Evolutionary conservation across 345 rosid genomes (phyloP).

Genomic region (Cardiospermum halicacabum): DNA sequence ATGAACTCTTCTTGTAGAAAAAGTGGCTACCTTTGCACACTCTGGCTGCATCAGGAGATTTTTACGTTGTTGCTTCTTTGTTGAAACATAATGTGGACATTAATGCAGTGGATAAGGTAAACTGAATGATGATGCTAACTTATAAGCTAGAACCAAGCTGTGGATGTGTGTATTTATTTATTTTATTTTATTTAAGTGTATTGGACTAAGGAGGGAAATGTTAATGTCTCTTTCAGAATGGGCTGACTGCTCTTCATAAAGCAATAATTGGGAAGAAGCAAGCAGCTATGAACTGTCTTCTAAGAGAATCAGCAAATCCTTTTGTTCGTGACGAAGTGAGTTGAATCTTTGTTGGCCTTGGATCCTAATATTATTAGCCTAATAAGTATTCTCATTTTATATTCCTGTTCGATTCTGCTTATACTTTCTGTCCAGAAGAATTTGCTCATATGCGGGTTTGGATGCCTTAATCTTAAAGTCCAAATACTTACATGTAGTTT

Average conservation of each 20-base stretch:
- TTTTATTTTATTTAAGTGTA: background rate
- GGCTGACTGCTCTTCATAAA: slow-evolving; percentile 79
- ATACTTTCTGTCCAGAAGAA: background rate
- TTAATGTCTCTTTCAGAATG: slow-evolving; percentile 44
- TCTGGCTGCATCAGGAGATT: slow-evolving; percentile 88
- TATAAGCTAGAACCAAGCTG: background rate
- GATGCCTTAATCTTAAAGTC: background rate
- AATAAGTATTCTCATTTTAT: background rate
- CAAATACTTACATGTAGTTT: background rate
- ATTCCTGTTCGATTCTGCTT: background rate
- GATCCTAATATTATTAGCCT: background rate
- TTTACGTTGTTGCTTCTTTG: slow-evolving; percentile 63
- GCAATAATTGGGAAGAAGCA: slow-evolving; percentile 81
- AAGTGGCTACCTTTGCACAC: slow-evolving; percentile 90
- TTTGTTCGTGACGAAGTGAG: slow-evolving; percentile 71
- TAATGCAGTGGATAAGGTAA: slow-evolving; percentile 71
- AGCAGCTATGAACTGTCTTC: slow-evolving; percentile 70
- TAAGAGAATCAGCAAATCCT: slow-evolving; percentile 90
- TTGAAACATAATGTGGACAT: slow-evolving; percentile 78
- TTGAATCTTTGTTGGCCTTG: slow-evolving; percentile 6
- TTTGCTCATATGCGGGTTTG: background rate
- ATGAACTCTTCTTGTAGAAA: slow-evolving; percentile 27
- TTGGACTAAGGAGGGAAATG: background rate
- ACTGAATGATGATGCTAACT: slow-evolving; percentile 1
- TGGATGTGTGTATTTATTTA: too few species aligned